A percentile compares a stretch with the other conserved stretches of the same genome.
Evolutionary conservation across 2,329 filamentous ascomycete species (phyloP).

Genomic region (Paramyrothecium sp.): DNA sequence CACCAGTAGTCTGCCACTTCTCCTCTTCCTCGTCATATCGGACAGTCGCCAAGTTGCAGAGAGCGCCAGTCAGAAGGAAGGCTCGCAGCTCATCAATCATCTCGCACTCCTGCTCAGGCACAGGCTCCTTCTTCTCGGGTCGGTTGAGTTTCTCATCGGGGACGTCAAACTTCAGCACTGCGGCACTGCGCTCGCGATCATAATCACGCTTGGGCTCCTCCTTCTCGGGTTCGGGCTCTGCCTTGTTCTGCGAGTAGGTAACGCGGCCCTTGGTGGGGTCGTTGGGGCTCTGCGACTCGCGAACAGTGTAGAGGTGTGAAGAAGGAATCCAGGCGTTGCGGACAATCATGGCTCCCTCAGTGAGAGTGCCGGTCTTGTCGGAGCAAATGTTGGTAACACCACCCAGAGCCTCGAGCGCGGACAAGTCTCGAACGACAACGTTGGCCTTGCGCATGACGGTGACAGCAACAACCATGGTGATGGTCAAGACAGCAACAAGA

Average conservation of each 20-base stretch:
- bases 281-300: constrained; percentile 57
- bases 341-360: constrained; percentile 68
- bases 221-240: constrained; percentile 25
- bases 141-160: constrained; percentile 53
- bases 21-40: constrained; percentile 51
- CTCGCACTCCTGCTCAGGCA: constrained; percentile 36
- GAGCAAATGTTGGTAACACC: constrained; percentile 73
- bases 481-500: constrained; percentile 67
- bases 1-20: constrained; percentile 66
- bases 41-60: constrained; percentile 66
- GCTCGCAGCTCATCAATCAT: constrained; percentile 49
- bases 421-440: constrained; percentile 64
- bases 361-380: constrained; percentile 71
- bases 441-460: constrained; percentile 64
- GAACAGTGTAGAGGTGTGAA: constrained; percentile 57
- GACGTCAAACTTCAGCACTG: constrained; percentile 61
- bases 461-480: constrained; percentile 66
- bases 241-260: constrained; percentile 39
- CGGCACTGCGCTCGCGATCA: constrained; percentile 58
- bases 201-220: constrained; percentile 50
- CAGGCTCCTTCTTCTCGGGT: constrained; percentile 25
- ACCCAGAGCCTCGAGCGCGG: constrained; percentile 66
- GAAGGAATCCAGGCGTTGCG: constrained; percentile 64
- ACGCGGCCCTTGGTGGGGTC: constrained; percentile 60
- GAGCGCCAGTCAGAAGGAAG: constrained; percentile 55